These are phyloP conservation scores for Gentiana straminea DNA, from an alignment of 257 asterid genomes.

Conservation along the genomic window DNA sequence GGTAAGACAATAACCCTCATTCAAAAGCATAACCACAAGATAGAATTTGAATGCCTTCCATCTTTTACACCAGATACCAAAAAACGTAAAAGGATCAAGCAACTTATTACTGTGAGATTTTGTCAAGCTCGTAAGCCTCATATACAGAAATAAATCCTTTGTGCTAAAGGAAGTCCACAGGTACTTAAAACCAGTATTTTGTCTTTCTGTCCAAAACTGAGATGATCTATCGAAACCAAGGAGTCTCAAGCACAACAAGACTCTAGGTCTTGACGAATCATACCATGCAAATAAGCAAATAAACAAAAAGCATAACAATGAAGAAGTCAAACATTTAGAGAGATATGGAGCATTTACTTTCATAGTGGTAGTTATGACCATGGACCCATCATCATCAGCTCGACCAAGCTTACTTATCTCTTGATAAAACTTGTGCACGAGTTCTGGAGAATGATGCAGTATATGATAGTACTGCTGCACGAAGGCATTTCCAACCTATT, in stretches of 20 bases:
- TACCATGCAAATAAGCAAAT: too few species aligned
- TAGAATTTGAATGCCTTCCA: too few species aligned
- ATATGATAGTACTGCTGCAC: constrained; percentile 84
- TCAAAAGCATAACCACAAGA: too few species aligned
- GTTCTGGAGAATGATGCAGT: constrained; percentile 71
- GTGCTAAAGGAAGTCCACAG: background rate
- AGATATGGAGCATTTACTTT: constrained; percentile 31
- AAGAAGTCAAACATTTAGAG: background rate
- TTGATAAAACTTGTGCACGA: constrained; percentile 68
- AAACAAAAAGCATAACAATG: too few species aligned
- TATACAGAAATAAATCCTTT: background rate
- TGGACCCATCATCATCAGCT: constrained; percentile 68
- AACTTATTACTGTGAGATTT: background rate
- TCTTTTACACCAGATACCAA: too few species aligned
- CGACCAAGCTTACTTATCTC: constrained; percentile 82
- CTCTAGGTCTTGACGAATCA: too few species aligned
- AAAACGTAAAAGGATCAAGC: background rate
- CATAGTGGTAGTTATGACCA: constrained; percentile 77
- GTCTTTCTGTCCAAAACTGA: too few species aligned
- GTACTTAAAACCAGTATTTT: background rate
- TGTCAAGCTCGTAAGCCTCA: background rate
- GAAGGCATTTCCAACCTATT: constrained; percentile 81
- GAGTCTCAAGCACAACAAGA: too few species aligned
- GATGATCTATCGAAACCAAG: too few species aligned
- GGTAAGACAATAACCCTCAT: too few species aligned